These are phyloP conservation scores for Cordyceps cicadae DNA, from an alignment of 2,329 filamentous ascomycete species.

Conservation along the genomic window DNA sequence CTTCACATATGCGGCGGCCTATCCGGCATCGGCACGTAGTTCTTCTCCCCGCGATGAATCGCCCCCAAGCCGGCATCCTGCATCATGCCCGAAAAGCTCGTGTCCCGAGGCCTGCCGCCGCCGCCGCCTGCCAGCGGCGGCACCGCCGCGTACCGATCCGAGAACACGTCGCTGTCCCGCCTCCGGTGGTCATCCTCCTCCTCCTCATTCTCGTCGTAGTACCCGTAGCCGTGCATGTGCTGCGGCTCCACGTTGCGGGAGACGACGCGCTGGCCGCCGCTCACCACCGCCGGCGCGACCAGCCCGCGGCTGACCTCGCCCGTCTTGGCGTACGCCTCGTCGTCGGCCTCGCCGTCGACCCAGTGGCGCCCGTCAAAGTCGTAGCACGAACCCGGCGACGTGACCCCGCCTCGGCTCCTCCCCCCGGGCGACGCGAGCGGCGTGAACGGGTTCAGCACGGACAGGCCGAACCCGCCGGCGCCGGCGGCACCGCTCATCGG, in stretches of 20 bases:
- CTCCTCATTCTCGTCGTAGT: not conserved
- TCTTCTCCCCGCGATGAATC: conserved; percentile 30
- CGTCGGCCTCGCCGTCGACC: not conserved
- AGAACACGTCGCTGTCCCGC: not conserved
- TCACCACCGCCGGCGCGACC: conserved; percentile 9
- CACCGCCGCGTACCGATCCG: not conserved
- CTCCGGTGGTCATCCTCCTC: not conserved
- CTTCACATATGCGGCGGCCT: conserved; percentile 25
- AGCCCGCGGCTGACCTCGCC: conserved; percentile 9
- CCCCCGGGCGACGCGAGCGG: no score
- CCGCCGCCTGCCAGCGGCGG: not conserved
- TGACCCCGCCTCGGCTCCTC: conserved; percentile 17
- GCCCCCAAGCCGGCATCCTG: conserved; percentile 36
- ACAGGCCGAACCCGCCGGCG: conserved; percentile 13
- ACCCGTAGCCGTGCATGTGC: not conserved
- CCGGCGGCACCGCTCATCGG: not conserved
- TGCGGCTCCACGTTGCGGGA: conserved; percentile 8
- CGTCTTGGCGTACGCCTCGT: not conserved
- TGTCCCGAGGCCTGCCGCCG: conserved; percentile 16
- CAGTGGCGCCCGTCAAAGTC: not conserved
- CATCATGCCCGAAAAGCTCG: conserved; percentile 48
- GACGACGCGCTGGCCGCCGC: conserved; percentile 9
- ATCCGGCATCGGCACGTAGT: conserved; percentile 36
- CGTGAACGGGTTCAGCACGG: conserved; percentile 29
- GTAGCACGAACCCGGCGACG: conserved; percentile 2